Percentiles rank a stretch among this genome's conserved stretches.
Conservation (phyloP, 169 alveolate genomes). For the Plasmodium reichenowi region DNA sequence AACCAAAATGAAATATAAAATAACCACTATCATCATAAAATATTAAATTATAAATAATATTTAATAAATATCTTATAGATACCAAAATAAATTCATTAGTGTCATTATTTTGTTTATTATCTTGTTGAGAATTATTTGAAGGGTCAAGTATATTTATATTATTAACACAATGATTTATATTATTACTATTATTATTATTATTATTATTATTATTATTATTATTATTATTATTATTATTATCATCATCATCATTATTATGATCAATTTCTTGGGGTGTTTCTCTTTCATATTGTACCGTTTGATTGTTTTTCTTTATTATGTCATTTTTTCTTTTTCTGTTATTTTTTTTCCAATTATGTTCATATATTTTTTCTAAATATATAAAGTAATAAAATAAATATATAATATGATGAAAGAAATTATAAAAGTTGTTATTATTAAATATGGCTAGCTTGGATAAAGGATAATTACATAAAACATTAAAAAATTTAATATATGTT, state of each 20-base stretch:
- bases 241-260: not conserved
- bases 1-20: conserved; percentile 63
- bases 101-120: not conserved
- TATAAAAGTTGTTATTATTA: conserved; percentile 44
- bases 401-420: conserved; percentile 49
- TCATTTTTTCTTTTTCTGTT: not conserved
- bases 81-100: conserved; percentile 56
- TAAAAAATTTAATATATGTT: conserved; percentile 44
- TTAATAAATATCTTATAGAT: conserved; percentile 41
- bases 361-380: conserved; percentile 48
- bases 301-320: not conserved
- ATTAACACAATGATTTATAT: not conserved
- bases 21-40: conserved; percentile 70
- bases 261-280: not conserved
- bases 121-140: not conserved
- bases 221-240: not conserved
- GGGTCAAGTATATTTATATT: not conserved
- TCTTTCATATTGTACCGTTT: conserved; percentile 4
- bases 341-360: not conserved
- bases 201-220: not conserved
- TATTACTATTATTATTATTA: not conserved
- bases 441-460: conserved; percentile 43
- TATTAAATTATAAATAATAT: conserved; percentile 59
- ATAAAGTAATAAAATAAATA: conserved; percentile 63
- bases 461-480: conserved; percentile 42